Conservation (phyloP, 1,284 basidiomycete species). For the Tremellales sp. region DNA sequence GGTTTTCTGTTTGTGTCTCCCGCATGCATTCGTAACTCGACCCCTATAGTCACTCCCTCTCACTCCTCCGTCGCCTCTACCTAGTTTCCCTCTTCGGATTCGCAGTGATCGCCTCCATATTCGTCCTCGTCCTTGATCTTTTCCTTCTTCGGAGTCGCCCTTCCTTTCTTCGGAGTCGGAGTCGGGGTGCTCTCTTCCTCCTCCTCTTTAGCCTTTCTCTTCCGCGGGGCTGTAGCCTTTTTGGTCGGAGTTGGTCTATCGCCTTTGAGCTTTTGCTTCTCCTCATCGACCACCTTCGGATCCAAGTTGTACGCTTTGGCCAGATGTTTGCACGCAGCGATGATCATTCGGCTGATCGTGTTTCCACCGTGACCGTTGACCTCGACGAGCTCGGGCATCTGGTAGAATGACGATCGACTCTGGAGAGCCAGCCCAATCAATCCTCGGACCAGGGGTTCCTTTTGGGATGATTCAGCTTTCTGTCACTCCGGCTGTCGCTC, state of each 20-base stretch:
- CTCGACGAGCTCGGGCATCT: constrained; percentile 1
- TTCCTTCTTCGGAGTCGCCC: neutral
- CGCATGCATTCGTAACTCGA: no score
- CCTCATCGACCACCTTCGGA: constrained; percentile 2
- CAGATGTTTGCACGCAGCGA: constrained; percentile 1
- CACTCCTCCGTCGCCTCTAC: no score
- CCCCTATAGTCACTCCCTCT: no score
- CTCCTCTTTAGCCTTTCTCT: neutral
- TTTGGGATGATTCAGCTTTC: neutral
- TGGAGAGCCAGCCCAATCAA: constrained; percentile 3
- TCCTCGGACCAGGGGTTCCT: constrained; percentile 1
- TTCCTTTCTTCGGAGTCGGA: neutral
- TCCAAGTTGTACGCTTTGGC: constrained; percentile 6
- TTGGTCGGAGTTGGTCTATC: neutral
- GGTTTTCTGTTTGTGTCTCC: no score
- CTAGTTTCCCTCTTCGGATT: neutral
- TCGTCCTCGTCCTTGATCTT: neutral
- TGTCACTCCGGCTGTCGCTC: no score
- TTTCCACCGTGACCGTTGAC: constrained; percentile 9
- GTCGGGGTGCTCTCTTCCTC: no score
- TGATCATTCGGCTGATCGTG: constrained; percentile 7
- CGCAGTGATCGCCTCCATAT: neutral
- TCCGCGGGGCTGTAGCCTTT: neutral
- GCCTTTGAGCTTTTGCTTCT: neutral
- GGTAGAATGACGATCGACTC: neutral